Evolutionary conservation across 2,329 filamentous ascomycete genomes (phyloP).

Genomic region (Leptographium flavum): DNA sequence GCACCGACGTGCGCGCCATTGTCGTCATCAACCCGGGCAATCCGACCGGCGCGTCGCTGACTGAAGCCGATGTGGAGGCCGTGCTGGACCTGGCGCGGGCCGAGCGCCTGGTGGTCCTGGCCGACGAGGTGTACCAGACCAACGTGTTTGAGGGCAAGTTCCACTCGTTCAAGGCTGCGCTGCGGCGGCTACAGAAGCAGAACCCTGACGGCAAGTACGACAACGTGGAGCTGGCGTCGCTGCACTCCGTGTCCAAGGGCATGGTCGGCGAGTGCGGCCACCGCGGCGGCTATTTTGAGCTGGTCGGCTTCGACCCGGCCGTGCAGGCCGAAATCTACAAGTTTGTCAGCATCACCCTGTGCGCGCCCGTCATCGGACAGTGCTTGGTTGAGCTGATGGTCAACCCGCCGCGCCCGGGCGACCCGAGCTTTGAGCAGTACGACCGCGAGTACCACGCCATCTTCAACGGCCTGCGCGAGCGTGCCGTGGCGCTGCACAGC

Average conservation of each 20-base stretch:
- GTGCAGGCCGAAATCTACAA: conserved; percentile 96
- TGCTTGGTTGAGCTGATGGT: conserved; percentile 97
- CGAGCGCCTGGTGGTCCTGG: conserved; percentile 77
- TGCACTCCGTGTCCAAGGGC: conserved; percentile 92
- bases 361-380: conserved; percentile 88
- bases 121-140: conserved; percentile 98
- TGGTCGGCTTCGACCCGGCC: conserved; percentile 71
- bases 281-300: conserved; percentile 94
- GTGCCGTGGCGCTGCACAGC: conserved; percentile 74
- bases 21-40: conserved; percentile 98
- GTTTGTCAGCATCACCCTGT: conserved; percentile 93
- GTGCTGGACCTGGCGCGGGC: conserved; percentile 80
- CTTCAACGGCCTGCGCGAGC: conserved; percentile 60
- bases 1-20: conserved; percentile 79
- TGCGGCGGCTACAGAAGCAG: conserved; percentile 68
- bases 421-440: conserved; percentile 76
- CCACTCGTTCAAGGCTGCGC: conserved; percentile 83
- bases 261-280: conserved; percentile 99
- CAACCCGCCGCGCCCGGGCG: conserved; percentile 75
- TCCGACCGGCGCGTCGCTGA: conserved; percentile 79
- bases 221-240: conserved; percentile 71
- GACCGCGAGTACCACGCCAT: conserved; percentile 73
- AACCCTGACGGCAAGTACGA: conserved; percentile 65
- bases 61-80: conserved; percentile 61
- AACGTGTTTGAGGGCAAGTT: conserved; percentile 95